These are phyloP conservation scores for Penicillium lividum DNA, from an alignment of 495 filamentous ascomycete genomes.

Conservation along the genomic window DNA sequence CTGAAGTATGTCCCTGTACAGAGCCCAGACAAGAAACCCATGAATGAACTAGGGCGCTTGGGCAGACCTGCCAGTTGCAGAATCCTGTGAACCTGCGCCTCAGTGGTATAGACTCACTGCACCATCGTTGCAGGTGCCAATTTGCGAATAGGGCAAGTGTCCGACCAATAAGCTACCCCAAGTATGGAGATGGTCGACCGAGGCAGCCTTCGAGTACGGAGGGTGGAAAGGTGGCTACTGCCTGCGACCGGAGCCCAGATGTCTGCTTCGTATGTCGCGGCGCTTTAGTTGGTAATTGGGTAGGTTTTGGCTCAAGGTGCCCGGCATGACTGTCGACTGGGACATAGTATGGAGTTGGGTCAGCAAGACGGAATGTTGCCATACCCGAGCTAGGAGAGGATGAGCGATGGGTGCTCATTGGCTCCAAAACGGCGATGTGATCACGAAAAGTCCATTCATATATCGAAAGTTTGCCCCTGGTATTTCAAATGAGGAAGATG, in stretches of 20 bases:
- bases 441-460: background rate
- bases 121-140: constrained; percentile 26
- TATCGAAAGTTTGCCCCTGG: constrained; percentile 7
- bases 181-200: constrained; percentile 32
- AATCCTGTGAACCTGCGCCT: constrained; percentile 22
- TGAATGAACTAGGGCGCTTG: background rate
- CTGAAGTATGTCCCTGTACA: too few relatives aligned
- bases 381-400: constrained; percentile 21
- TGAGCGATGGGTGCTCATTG: constrained; percentile 10
- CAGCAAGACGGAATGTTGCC: constrained; percentile 37
- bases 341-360: constrained; percentile 41
- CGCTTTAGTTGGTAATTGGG: constrained; percentile 41
- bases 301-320: constrained; percentile 39
- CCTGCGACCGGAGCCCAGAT: constrained; percentile 45
- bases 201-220: constrained; percentile 32
- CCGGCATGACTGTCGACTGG: constrained; percentile 31
- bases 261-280: constrained; percentile 41
- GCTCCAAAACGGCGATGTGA: background rate
- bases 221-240: constrained; percentile 42
- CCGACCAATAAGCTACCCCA: constrained; percentile 14
- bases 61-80: constrained; percentile 12
- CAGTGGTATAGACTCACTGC: background rate
- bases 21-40: background rate
- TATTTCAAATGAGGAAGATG: constrained; percentile 37
- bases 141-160: constrained; percentile 20